Base-by-base conservation (phyloP, 2,329 filamentous ascomycete genomes). In the Nothophoma quercina region DNA sequence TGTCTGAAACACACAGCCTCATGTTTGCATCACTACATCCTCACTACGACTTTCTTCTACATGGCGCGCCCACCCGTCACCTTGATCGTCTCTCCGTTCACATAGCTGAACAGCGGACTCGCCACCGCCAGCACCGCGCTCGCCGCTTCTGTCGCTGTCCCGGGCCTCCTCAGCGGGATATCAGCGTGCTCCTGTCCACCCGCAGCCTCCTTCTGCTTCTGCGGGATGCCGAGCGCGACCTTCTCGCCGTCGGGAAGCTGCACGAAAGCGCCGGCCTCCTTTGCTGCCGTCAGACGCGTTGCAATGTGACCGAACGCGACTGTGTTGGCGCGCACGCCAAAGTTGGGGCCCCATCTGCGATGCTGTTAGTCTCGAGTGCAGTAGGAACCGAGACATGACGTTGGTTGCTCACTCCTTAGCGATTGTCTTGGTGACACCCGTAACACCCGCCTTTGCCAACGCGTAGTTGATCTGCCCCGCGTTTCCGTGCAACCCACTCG, bases 401-500 rank as follows among this genome's bases (percentile, higher is more conserved):
- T n/a, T n/a, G n/a, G n/a, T n/a, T n/a, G n/a, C 69, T 21, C 58
- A 72, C 79, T 96, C 81, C 78, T 96, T 96, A 3, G 91, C 91
- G 69, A 96, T 91, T 1, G 91, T 92, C 79, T 95, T 96, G 53
- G 89, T 93, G 51, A 96, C 82, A 5, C 92, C 92, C 9, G 85
- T 85, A 12, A 96, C 85, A 36, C 90, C 92, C 3, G 91, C 89
- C 79, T 96, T 96, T 46, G 90, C 92, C 39, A 93, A 79, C 28
- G 88, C 84, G 75, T 96, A 96, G 81, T 96, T 96, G 64, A 88
- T 85, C 80, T 96, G 91, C n/a, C 91, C 91, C 7, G 91, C 89
- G 70, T 96, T 96, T 48, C 92, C 92, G 74, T 96, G 86, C 10
- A 95, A 79, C 45, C 92, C 91, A 25, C 85, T 90, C 1, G 91